Percentiles rank a stretch among this genome's conserved stretches.
These are phyloP conservation scores for Globisporangium paddicum DNA, from an alignment of 352 stramenopile species.

Conservation along the genomic window DNA sequence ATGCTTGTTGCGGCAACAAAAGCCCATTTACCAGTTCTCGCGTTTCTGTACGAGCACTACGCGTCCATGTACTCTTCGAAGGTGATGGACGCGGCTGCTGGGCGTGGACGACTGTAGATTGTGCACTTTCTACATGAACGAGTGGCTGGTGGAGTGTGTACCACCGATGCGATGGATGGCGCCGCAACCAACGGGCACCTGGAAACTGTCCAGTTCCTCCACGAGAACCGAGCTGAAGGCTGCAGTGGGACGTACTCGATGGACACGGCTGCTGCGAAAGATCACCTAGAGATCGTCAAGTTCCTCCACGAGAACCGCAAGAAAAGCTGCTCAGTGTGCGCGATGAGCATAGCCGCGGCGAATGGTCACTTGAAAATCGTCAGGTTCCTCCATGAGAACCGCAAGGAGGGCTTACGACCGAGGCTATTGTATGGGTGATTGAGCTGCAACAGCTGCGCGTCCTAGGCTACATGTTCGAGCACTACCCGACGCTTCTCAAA, in stretches of 20 bases:
- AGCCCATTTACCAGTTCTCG: background rate
- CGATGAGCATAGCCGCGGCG: background rate
- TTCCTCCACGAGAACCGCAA: conserved; percentile 2
- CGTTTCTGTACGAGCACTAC: background rate
- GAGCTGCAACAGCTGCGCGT: background rate
- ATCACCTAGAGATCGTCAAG: background rate
- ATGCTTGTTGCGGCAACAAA: background rate
- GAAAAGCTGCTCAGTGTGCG: background rate
- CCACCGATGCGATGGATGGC: background rate
- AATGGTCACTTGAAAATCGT: background rate
- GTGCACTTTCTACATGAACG: background rate
- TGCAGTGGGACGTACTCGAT: background rate
- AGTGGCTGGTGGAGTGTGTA: background rate
- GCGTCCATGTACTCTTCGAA: background rate
- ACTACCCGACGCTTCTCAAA: background rate
- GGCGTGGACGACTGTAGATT: background rate
- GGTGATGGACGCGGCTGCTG: background rate
- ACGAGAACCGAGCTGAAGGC: background rate
- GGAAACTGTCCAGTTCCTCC: background rate
- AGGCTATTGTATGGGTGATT: background rate
- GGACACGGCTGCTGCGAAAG: background rate
- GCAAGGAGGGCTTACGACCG: background rate
- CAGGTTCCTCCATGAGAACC: background rate
- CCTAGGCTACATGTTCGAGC: background rate
- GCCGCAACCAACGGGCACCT: background rate